Evolutionary conservation across 2,329 filamentous ascomycete genomes (phyloP), one percentile per base, ranked within the genome.

Genomic region (Bisporella sp.): DNA sequence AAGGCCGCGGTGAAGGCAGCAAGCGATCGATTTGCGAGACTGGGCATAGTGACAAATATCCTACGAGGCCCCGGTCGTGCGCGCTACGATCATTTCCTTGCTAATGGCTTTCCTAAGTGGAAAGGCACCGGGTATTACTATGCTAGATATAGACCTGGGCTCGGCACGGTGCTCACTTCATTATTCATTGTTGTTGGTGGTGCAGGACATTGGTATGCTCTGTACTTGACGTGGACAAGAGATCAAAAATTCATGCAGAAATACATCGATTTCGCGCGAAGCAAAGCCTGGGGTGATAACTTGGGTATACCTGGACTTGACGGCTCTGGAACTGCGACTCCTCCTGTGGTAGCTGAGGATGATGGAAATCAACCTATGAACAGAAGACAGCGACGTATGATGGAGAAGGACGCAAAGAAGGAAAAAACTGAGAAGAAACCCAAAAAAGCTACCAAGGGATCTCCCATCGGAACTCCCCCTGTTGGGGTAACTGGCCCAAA

Each of bases 51-150:
- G 48, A 83, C 85, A 60, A 87, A 89, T 64, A 87, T 99, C 64
- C 83, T 99, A 47, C 84, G 87, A 60, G 89, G 92, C 1, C 74
- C 86, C 3, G 79, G 80, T 49, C 81, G 93, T 56, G 87, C 89
- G 60, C 86, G 93, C 56, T 99, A 99, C 70, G 92, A 99, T 68
- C 86, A 96, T 69, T 99, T 97, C 73, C 71, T 97, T 54, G 73
- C 75, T 67, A 90, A 97, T 69, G 93, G 93, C 54, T 99, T 99
- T 73, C 93, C 93, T 32, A 82, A 81, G 50, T 99, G 93, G 93
- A 91, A 92, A 73, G 93, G 93, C 52, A 96, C 92, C 42, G 92
- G 93, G 55, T 99, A 99, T 78, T 99, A 97, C 78, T 99, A 99
- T 74, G 84, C 83, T 62, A 84, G 93, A 51, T 96, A 92, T 77